Percentiles rank a stretch among this genome's conserved stretches.
These are phyloP conservation scores for Botrytis sinoallii DNA, from an alignment of 2,329 filamentous ascomycete species.

Conservation along the genomic window DNA sequence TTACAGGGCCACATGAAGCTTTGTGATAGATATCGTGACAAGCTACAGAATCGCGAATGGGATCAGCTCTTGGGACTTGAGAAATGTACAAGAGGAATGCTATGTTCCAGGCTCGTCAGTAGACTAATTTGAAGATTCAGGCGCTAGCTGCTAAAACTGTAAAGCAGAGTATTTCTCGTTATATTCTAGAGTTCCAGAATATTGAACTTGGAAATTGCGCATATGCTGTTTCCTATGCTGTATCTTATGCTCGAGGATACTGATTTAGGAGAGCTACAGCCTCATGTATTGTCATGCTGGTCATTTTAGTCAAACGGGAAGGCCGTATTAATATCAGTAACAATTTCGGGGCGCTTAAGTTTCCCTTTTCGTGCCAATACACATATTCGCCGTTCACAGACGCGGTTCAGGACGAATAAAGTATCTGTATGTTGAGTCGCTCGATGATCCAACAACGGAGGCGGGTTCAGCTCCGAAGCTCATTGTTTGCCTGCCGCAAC, in stretches of 20 bases:
- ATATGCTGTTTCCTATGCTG: not conserved
- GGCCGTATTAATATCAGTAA: not conserved
- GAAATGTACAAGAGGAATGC: not conserved
- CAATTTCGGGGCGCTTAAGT: not conserved
- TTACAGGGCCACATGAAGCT: not conserved
- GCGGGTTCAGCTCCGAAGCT: constrained; percentile 6
- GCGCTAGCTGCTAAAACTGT: not conserved
- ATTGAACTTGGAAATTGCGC: not conserved
- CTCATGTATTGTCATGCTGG: not conserved
- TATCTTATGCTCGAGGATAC: not conserved
- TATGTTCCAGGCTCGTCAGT: not conserved
- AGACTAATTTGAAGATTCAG: not conserved
- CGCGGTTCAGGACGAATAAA: not conserved
- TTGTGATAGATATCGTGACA: not conserved
- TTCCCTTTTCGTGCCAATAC: not conserved
- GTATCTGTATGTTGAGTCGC: too few relatives aligned
- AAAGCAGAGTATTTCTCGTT: not conserved
- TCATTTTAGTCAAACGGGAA: too few relatives aligned
- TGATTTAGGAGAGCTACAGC: not conserved
- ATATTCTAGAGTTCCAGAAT: not conserved
- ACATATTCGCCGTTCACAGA: not conserved
- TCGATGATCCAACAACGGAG: not conserved
- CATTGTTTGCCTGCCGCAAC: not conserved
- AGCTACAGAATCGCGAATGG: not conserved
- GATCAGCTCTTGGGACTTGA: not conserved